Evolutionary conservation across 805 yeast species (phyloP).

Genomic region (Ogataea ganodermae): DNA sequence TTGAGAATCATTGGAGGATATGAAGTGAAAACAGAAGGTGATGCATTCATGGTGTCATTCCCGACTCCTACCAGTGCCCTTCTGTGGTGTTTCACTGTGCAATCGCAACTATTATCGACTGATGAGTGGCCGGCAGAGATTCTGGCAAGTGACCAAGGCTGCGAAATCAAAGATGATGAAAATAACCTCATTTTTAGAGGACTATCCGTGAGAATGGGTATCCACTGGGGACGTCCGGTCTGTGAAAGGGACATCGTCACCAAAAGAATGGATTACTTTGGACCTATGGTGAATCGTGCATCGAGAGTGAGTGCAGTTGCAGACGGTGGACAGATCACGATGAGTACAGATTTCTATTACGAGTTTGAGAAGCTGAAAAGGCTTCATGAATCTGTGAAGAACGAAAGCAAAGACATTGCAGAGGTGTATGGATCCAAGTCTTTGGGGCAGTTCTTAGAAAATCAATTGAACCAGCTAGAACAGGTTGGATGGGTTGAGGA

Average conservation of each 20-base stretch:
- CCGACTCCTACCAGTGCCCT: conserved; percentile 89
- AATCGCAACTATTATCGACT: conserved; percentile 67
- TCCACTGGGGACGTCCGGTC: conserved; percentile 97
- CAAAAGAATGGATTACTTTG: conserved; percentile 96
- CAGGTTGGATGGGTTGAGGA: conserved; percentile 68
- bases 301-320: conserved; percentile 93
- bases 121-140: conserved; percentile 98
- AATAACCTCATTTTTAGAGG: conserved; percentile 75
- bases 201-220: conserved; percentile 94
- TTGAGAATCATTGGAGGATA: conserved; percentile 93
- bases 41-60: conserved; percentile 96
- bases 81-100: conserved; percentile 93
- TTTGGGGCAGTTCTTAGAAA: conserved; percentile 48
- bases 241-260: conserved; percentile 94
- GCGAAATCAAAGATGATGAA: conserved; percentile 66
- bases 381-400: conserved; percentile 44
- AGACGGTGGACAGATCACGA: conserved; percentile 96
- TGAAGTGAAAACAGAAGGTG: conserved; percentile 99
- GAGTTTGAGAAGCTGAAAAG: conserved; percentile 64
- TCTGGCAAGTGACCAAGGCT: conserved; percentile 79
- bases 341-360: conserved; percentile 76
- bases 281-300: conserved; percentile 97
- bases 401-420: conserved; percentile 34
- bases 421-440: conserved; percentile 45
- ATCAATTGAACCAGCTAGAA: conserved; percentile 63